Evolutionary conservation across 306 rosid genomes (phyloP).

Genomic region (Dryas octopetala): DNA sequence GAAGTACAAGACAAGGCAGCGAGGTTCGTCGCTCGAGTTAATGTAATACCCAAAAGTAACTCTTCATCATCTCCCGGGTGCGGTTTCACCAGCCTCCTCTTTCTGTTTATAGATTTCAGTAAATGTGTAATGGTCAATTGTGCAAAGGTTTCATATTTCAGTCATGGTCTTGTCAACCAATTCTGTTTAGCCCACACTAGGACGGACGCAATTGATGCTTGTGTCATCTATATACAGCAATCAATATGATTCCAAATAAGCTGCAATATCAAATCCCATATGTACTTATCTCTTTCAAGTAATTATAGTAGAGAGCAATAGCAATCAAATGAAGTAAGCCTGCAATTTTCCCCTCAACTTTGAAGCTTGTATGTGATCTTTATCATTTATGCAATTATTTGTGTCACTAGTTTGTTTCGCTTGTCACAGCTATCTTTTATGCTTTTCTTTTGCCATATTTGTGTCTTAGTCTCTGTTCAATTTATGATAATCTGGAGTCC

Average conservation of each 20-base stretch:
- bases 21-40: conserved; percentile 44
- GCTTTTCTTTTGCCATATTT: neutral
- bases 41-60: conserved; percentile 15
- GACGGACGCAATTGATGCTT: conserved; percentile 33
- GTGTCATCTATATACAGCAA: conserved; percentile 33
- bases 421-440: neutral
- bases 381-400: neutral
- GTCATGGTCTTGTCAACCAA: conserved; percentile 32
- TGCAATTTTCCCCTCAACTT: neutral
- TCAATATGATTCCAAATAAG: conserved; percentile 39
- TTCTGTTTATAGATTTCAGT: conserved; percentile 35
- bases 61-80: conserved; percentile 26
- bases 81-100: conserved; percentile 18
- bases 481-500: too few species aligned
- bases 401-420: neutral
- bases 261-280: conserved; percentile 25
- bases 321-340: conserved; percentile 15
- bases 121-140: conserved; percentile 37
- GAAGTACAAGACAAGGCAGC: conserved; percentile 62
- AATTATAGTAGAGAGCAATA: conserved; percentile 16
- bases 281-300: conserved; percentile 15
- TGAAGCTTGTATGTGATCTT: neutral
- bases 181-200: conserved; percentile 32
- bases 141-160: conserved; percentile 35
- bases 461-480: too few species aligned